Conservation (phyloP, 2,329 filamentous ascomycete genomes). For the Dichotomopilus funicola region DNA sequence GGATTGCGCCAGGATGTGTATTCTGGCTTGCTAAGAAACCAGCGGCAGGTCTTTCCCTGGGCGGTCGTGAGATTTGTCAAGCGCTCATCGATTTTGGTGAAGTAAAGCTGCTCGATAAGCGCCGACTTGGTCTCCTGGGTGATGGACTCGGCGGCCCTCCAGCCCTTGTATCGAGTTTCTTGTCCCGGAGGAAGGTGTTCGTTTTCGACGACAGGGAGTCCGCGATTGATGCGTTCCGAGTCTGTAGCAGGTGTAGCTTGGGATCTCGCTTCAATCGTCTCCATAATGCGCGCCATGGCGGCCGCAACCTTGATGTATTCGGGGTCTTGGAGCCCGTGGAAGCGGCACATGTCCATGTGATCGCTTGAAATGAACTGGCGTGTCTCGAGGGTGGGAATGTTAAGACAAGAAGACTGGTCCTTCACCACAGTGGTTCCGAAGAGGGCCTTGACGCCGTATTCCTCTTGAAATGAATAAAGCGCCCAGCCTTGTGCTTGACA, state of each 20-base stretch:
- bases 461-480: slow-evolving; percentile 32
- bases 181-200: not conserved
- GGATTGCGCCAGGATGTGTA: slow-evolving; percentile 35
- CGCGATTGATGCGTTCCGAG: not conserved
- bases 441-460: slow-evolving; percentile 14
- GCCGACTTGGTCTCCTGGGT: not conserved
- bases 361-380: slow-evolving; percentile 28
- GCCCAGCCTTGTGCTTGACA: too few relatives aligned
- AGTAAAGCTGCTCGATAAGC: slow-evolving; percentile 10
- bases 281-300: slow-evolving; percentile 22
- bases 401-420: slow-evolving; percentile 31
- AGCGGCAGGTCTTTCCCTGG: slow-evolving; percentile 33
- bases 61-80: slow-evolving; percentile 12
- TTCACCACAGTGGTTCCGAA: slow-evolving; percentile 27
- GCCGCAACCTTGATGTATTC: slow-evolving; percentile 29
- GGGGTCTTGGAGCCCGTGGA: slow-evolving; percentile 22
- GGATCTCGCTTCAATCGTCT: not conserved
- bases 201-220: not conserved
- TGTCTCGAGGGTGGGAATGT: slow-evolving; percentile 26
- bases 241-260: slow-evolving; percentile 21
- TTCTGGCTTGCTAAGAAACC: slow-evolving; percentile 31
- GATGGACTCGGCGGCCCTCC: not conserved
- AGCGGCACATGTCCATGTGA: slow-evolving; percentile 32
- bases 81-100: slow-evolving; percentile 18
- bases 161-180: not conserved